These are phyloP conservation scores for Suillus subalutaceus DNA, from an alignment of 768 basidiomycete species.

Conservation along the genomic window DNA sequence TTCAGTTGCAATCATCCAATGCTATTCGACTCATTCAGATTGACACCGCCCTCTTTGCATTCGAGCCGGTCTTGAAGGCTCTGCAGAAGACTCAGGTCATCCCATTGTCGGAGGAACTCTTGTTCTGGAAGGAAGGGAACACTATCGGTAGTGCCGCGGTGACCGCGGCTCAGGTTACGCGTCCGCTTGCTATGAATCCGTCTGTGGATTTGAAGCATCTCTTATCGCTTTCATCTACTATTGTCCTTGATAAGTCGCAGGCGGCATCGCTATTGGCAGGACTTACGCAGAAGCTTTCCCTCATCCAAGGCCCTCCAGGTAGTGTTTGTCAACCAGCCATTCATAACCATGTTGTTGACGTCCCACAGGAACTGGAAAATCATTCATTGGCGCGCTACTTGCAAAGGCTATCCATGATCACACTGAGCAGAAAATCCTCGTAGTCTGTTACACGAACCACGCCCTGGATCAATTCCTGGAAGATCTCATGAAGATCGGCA, in stretches of 20 bases:
- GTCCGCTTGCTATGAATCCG: slow-evolving; percentile 33
- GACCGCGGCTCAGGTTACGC: slow-evolving; percentile 27
- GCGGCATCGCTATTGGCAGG: slow-evolving; percentile 47
- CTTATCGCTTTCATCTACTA: slow-evolving; percentile 39
- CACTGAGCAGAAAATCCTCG: slow-evolving; percentile 55
- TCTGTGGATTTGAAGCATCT: slow-evolving; percentile 43
- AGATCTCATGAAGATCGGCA: slow-evolving; percentile 62
- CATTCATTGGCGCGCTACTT: slow-evolving; percentile 69
- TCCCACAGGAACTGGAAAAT: slow-evolving; percentile 68
- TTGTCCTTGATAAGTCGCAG: slow-evolving; percentile 57
- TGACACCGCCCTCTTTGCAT: slow-evolving; percentile 64
- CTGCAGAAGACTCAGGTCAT: slow-evolving; percentile 50
- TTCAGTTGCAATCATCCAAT: slow-evolving; percentile 38
- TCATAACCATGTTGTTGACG: not conserved
- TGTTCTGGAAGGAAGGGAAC: slow-evolving; percentile 50
- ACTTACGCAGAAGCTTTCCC: slow-evolving; percentile 55
- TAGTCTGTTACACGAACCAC: slow-evolving; percentile 77
- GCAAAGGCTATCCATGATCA: slow-evolving; percentile 60
- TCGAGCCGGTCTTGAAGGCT: slow-evolving; percentile 60
- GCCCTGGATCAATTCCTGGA: slow-evolving; percentile 73
- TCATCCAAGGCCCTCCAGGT: slow-evolving; percentile 79
- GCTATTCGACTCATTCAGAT: slow-evolving; percentile 54
- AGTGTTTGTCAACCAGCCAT: slow-evolving; percentile 17
- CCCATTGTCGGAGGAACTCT: slow-evolving; percentile 52
- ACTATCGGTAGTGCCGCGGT: slow-evolving; percentile 16